These are phyloP conservation scores for Fraxinus floribunda DNA, from an alignment of 305 asterid genomes.

Conservation along the genomic window DNA sequence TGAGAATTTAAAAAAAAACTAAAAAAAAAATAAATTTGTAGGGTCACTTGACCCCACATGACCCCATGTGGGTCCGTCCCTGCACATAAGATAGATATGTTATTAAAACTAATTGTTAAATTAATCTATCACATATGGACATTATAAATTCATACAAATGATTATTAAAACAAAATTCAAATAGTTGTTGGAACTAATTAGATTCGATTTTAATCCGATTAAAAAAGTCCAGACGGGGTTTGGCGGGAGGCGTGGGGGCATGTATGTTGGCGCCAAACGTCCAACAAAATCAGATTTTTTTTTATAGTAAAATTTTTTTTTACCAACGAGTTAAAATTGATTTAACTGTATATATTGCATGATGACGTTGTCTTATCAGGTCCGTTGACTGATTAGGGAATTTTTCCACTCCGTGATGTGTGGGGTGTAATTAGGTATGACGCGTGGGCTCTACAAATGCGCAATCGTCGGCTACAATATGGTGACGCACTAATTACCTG, in stretches of 20 bases:
- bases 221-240: background rate
- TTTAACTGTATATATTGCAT: background rate
- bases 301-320: background rate
- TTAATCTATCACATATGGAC: too few relatives aligned
- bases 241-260: background rate
- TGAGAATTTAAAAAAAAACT: too few relatives aligned
- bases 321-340: background rate
- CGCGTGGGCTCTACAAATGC: background rate
- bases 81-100: too few relatives aligned
- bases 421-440: background rate
- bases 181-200: background rate
- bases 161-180: background rate
- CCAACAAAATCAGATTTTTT: too few relatives aligned
- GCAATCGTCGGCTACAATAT: background rate
- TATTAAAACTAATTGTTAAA: too few relatives aligned
- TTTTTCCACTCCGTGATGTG: background rate
- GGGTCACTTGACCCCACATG: too few relatives aligned
- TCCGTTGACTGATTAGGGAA: background rate
- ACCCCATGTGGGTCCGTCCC: too few relatives aligned
- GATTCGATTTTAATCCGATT: background rate
- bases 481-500: slow-evolving; percentile 16
- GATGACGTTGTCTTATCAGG: background rate
- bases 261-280: background rate
- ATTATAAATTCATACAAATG: too few relatives aligned
- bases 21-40: too few relatives aligned